Base-by-base conservation (phyloP, 2,329 filamentous ascomycete genomes). In the Aspergillus clavatus region DNA sequence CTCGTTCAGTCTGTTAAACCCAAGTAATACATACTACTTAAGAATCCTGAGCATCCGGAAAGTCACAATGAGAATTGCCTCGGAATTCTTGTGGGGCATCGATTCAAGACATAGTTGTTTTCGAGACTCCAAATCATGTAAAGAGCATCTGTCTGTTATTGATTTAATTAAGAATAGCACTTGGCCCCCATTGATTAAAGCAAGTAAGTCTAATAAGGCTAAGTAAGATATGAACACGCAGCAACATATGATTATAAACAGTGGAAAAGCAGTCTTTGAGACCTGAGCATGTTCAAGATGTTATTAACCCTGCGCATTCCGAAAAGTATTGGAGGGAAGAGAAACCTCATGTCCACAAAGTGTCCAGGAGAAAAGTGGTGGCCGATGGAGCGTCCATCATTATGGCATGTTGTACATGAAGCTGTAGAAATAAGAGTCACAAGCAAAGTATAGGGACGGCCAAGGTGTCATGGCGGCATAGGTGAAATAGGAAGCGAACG, bases 381-480 rank as follows among this genome's bases (percentile, higher is more conserved):
- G 31, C 31, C 18, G 18, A 16, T 11, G 31, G 8, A 8, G 18
- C 31, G 3, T 35, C 11, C 31, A 21, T 35, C 31, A 35, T 35
- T 4, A 35, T 18, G 31, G 31, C 18, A 18, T 21, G 19, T 21
- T 35, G 31, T 19, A 35, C 31, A 21, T 4, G 18, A 35, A 35
- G 31, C 4, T 11, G 10, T 19, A 1, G 19, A 2, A 35, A 16
- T 21, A 35, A 18, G 38, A 45, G 36, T 55, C 53, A 51, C 49
- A 58, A 53, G 53, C 51, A 48, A 59, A 31, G 38, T 19, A 48
- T 38, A 46, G 46, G 51, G 50, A 38, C 37, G 38, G 21, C 16
- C 26, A 33, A 42, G 18, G 27, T 23, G 37, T 18, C 51, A 58
- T 54, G 52, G 57, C 46, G 53, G 43, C 47, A 48, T 52, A 51